phyloP scores from a whole-genome alignment of 257 asterid genomes.

The Verbena officinalis region DNA sequence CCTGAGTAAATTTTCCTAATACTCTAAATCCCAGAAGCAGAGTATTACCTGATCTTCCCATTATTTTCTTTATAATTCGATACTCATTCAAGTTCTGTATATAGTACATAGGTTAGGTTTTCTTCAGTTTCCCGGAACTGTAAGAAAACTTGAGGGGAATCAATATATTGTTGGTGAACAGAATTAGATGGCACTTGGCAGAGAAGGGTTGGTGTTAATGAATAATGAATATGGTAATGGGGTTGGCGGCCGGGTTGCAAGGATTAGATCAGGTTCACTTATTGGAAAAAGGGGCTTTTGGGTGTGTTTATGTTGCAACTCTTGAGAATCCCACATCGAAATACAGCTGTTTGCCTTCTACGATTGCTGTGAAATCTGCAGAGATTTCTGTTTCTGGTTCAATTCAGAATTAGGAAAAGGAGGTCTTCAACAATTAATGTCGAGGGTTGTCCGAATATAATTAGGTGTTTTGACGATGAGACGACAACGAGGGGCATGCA shows the following conservation, averaged over 20 bases:
- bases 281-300: constrained; percentile 90
- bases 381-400: constrained; percentile 88
- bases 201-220: constrained; percentile 13
- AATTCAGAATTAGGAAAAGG: constrained; percentile 93
- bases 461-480: constrained; percentile 84
- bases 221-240: too few species aligned
- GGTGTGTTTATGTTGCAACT: constrained; percentile 80
- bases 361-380: constrained; percentile 95
- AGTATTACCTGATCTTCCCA: neutral
- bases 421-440: constrained; percentile 61
- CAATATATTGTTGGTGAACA: neutral
- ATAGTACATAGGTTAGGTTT: too few species aligned
- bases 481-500: constrained; percentile 72
- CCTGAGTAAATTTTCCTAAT: neutral
- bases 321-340: constrained; percentile 71
- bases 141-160: neutral
- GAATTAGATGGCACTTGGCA: constrained; percentile 6
- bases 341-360: constrained; percentile 62
- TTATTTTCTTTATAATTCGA: neutral
- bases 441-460: constrained; percentile 61
- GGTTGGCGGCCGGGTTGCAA: constrained; percentile 89
- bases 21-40: neutral
- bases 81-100: too few species aligned
- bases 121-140: neutral
- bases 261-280: constrained; percentile 85